Conservation (phyloP, 2,329 filamentous ascomycete species). For the Anisogramma anomala region DNA sequence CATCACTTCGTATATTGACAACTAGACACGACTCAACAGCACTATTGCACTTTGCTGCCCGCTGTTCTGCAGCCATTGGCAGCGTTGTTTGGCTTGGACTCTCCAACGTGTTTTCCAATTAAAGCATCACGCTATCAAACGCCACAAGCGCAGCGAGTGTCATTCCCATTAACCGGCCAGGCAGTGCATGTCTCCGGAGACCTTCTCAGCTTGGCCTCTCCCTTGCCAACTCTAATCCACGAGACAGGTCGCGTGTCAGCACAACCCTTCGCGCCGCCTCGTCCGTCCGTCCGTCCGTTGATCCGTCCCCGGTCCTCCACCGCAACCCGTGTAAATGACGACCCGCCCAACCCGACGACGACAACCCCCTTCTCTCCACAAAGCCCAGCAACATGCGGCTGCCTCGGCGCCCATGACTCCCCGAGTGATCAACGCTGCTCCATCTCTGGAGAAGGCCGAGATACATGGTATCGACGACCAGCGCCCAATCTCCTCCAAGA, state of each 20-base stretch:
- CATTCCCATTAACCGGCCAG: too few species aligned
- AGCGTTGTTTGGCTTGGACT: too few species aligned
- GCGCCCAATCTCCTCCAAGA: constrained; percentile 36
- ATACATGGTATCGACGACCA: constrained; percentile 44
- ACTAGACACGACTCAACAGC: not conserved
- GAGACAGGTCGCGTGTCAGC: constrained; percentile 10
- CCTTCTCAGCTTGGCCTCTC: constrained; percentile 7
- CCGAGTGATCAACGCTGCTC: constrained; percentile 43
- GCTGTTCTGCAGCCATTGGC: not conserved
- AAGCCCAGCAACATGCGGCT: constrained; percentile 29
- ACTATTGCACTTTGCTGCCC: not conserved
- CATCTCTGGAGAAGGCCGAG: constrained; percentile 42
- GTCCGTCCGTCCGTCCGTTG: not conserved
- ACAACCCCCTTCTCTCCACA: constrained; percentile 29
- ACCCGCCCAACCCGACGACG: constrained; percentile 31
- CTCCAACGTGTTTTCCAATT: too few species aligned
- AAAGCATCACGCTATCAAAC: not conserved
- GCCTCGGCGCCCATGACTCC: constrained; percentile 29
- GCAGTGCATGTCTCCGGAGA: constrained; percentile 12
- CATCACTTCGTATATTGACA: not conserved
- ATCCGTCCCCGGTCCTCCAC: too few species aligned
- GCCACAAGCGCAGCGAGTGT: not conserved
- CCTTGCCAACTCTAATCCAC: not conserved
- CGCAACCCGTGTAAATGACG: constrained; percentile 28
- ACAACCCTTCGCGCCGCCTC: not conserved